Evolutionary conservation across 2,329 filamentous ascomycete species (phyloP).

Genomic region (Pezicula rhizophila): DNA sequence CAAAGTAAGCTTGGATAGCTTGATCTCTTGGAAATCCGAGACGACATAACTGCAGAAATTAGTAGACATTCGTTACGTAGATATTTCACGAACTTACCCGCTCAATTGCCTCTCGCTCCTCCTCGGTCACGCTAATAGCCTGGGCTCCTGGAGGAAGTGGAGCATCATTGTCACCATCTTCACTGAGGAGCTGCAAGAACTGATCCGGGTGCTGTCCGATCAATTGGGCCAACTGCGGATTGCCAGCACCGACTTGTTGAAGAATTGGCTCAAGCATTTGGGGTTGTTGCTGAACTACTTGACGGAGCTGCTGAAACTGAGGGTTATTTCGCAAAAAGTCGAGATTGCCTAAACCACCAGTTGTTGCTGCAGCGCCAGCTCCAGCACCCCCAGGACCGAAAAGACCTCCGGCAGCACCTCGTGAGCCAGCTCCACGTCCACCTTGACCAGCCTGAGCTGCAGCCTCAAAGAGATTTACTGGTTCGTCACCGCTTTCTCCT

Average conservation of each 20-base stretch:
- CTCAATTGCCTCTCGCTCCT: slow-evolving; percentile 96
- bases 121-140: slow-evolving; percentile 85
- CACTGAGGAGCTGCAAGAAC: slow-evolving; percentile 83
- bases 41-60: slow-evolving; percentile 63
- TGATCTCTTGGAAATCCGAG: slow-evolving; percentile 90
- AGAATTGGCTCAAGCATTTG: slow-evolving; percentile 98
- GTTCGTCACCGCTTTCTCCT: slow-evolving; percentile 55
- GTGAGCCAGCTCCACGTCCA: slow-evolving; percentile 36
- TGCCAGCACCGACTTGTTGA: slow-evolving; percentile 90
- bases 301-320: slow-evolving; percentile 95
- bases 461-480: slow-evolving; percentile 87
- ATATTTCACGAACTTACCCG: slow-evolving; percentile 52
- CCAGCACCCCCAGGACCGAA: slow-evolving; percentile 45
- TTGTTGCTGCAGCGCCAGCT: slow-evolving; percentile 35
- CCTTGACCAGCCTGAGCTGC: slow-evolving; percentile 63
- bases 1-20: slow-evolving; percentile 97
- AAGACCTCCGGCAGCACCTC: slow-evolving; percentile 37
- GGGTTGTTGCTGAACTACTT: slow-evolving; percentile 94
- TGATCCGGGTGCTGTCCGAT: slow-evolving; percentile 90
- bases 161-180: slow-evolving; percentile 79
- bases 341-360: slow-evolving; percentile 64
- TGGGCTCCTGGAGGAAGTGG: slow-evolving; percentile 83
- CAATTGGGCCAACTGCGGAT: slow-evolving; percentile 87
- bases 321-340: slow-evolving; percentile 93
- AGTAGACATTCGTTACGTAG: background rate